Conservation (phyloP, 2,329 filamentous ascomycete genomes). For the Cercospora canescens region DNA sequence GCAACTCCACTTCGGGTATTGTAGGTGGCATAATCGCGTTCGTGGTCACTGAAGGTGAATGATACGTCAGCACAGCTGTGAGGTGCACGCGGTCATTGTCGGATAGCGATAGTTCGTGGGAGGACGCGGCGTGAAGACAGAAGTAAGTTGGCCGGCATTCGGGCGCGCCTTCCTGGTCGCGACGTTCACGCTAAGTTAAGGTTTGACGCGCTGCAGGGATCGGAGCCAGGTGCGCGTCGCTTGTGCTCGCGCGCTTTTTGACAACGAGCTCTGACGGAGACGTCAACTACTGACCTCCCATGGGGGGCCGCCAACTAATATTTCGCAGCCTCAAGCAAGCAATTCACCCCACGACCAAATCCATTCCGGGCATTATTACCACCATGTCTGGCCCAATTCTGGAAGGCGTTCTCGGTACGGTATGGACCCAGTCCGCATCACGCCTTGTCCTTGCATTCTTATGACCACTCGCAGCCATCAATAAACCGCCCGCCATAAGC, state of each 20-base stretch:
- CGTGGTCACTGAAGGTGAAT: conserved; percentile 23
- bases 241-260: not conserved
- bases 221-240: not conserved
- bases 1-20: conserved; percentile 38
- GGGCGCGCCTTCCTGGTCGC: not conserved
- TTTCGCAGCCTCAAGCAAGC: conserved; percentile 25
- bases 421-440: conserved; percentile 21
- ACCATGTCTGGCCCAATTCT: conserved; percentile 34
- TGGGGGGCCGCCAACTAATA: conserved; percentile 28
- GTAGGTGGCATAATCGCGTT: conserved; percentile 32
- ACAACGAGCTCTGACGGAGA: not conserved
- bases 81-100: conserved; percentile 11
- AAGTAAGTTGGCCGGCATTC: not conserved
- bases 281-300: conserved; percentile 3
- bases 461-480: conserved; percentile 65
- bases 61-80: not conserved
- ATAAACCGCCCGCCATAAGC: conserved; percentile 84
- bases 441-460: conserved; percentile 9
- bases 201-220: not conserved
- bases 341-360: not conserved
- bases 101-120: not conserved
- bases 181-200: not conserved
- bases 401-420: conserved; percentile 64
- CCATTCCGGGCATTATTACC: not conserved
- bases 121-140: not conserved